These are phyloP conservation scores for Botryosphaeria dothidea DNA, from an alignment of 2,329 filamentous ascomycete genomes.

Conservation along the genomic window DNA sequence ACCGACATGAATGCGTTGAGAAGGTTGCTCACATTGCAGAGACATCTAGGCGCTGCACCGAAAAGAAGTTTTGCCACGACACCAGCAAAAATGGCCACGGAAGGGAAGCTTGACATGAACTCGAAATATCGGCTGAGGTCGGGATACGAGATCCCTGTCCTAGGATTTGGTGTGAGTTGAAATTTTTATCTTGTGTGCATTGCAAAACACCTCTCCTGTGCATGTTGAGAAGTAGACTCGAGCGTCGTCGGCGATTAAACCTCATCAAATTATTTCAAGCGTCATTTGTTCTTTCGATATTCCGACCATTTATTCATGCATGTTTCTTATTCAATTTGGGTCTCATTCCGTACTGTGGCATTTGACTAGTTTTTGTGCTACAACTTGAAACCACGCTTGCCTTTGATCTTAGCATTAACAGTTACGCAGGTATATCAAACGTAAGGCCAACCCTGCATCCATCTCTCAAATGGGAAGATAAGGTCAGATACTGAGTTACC, in stretches of 20 bases:
- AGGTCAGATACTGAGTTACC: neutral
- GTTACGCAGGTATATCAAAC: constrained; percentile 42
- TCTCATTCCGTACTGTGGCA: no score
- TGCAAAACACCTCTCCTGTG: no score
- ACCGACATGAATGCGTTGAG: neutral
- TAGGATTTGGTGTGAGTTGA: constrained; percentile 56
- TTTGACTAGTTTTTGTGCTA: constrained; percentile 10
- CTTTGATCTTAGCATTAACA: neutral
- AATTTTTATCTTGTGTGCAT: no score
- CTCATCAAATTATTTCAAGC: no score
- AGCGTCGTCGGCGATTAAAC: no score
- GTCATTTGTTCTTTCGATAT: no score
- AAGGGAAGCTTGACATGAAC: constrained; percentile 42
- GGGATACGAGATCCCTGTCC: constrained; percentile 60
- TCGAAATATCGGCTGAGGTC: constrained; percentile 57
- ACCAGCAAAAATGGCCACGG: constrained; percentile 40
- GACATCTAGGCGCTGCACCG: neutral
- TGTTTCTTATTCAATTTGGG: no score
- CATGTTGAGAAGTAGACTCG: no score
- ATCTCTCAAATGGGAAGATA: neutral
- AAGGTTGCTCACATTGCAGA: constrained; percentile 9
- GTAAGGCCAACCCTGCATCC: constrained; percentile 25
- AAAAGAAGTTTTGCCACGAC: neutral
- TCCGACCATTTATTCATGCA: no score
- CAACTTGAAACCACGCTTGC: neutral